phyloP scores from a whole-genome alignment of 1,284 basidiomycete species.

The Ceratobasidium sp. region DNA sequence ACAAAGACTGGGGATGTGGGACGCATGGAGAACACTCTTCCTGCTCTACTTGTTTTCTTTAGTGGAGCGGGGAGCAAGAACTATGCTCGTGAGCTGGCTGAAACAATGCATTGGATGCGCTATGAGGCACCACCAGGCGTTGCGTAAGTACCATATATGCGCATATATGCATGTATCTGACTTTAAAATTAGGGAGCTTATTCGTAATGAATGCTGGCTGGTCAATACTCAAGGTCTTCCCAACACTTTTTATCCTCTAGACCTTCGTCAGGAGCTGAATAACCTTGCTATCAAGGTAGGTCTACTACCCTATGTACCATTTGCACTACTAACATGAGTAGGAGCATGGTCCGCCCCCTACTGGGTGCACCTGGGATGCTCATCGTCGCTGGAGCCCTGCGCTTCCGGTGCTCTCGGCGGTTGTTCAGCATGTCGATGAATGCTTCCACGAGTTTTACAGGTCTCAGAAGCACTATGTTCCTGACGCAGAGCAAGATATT shows the following conservation, averaged over 20 bases:
- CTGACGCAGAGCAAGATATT: not conserved
- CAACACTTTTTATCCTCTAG: not conserved
- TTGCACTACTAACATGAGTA: not conserved
- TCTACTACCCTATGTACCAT: not conserved
- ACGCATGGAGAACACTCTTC: slow-evolving; percentile 1
- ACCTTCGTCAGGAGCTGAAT: not conserved
- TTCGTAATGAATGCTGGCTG: slow-evolving; percentile 12
- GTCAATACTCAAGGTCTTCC: not conserved
- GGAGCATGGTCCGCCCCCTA: slow-evolving; percentile 4
- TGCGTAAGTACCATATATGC: not conserved
- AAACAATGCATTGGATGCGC: not conserved
- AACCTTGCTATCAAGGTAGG: slow-evolving; percentile 1
- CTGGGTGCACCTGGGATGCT: not conserved
- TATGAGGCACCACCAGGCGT: slow-evolving; percentile 5
- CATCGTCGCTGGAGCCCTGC: not conserved
- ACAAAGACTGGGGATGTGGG: not conserved
- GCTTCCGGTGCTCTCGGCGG: not conserved
- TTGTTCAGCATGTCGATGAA: not conserved
- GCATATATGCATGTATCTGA: not conserved
- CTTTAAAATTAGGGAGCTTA: not conserved
- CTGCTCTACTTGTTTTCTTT: not conserved
- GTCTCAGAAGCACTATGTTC: not conserved
- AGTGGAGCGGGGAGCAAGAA: not conserved
- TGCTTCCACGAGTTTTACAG: not conserved
- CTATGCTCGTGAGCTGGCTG: slow-evolving; percentile 5